These are phyloP conservation scores for Aspergillus nomiae DNA, from an alignment of 2,329 filamentous ascomycete genomes.

Conservation along the genomic window DNA sequence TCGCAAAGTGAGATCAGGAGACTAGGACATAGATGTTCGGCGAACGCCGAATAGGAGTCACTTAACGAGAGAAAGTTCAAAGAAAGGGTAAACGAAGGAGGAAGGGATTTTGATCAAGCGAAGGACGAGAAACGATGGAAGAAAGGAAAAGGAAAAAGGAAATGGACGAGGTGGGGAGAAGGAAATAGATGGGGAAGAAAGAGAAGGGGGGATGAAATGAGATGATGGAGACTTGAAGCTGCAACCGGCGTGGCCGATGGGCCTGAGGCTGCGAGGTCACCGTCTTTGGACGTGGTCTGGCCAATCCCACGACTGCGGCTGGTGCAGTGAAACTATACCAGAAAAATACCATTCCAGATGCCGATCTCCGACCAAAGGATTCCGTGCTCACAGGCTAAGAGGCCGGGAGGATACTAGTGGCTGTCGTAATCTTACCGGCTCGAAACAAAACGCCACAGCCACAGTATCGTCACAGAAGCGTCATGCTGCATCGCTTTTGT, in stretches of 20 bases:
- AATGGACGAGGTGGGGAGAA: slow-evolving; percentile 10
- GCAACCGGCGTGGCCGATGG: slow-evolving; percentile 10
- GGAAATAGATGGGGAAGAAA: slow-evolving; percentile 13
- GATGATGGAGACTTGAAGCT: slow-evolving; percentile 13
- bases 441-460: background rate
- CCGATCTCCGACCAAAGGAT: background rate
- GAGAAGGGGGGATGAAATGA: slow-evolving; percentile 13
- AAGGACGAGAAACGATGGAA: slow-evolving; percentile 12
- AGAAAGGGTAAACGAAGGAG: slow-evolving; percentile 14
- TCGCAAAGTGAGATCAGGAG: background rate
- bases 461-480: background rate
- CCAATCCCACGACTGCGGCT: slow-evolving; percentile 11
- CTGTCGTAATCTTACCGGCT: background rate
- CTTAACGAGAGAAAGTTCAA: slow-evolving; percentile 6
- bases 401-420: background rate
- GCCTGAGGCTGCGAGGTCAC: slow-evolving; percentile 22
- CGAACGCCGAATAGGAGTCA: slow-evolving; percentile 18
- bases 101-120: background rate
- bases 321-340: slow-evolving; percentile 1
- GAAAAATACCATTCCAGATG: slow-evolving; percentile 1
- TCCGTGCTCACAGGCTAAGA: background rate
- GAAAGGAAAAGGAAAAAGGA: slow-evolving; percentile 16
- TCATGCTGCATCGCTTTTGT: background rate
- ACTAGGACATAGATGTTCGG: slow-evolving; percentile 6
- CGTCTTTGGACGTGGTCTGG: slow-evolving; percentile 23